Percentiles rank a stretch among this genome's conserved stretches.
Conservation (phyloP, 768 basidiomycete genomes). For the Boletus patriciae region DNA sequence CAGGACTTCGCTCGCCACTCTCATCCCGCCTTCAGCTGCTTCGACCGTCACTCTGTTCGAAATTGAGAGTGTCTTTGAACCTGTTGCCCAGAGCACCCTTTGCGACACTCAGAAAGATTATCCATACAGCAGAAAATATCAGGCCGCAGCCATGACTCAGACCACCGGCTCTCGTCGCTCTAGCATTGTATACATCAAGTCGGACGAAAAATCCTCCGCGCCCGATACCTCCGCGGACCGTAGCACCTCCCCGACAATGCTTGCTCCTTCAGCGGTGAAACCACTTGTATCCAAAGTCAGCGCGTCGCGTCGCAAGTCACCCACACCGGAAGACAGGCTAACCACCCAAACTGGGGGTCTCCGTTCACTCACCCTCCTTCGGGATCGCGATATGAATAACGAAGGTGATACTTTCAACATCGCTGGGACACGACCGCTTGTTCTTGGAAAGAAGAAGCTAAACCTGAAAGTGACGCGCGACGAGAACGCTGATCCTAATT, state of each 20-base stretch:
- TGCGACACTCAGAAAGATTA: conserved; percentile 42
- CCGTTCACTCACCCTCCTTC: conserved; percentile 62
- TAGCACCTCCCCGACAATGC: conserved; percentile 25
- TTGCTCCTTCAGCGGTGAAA: conserved; percentile 50
- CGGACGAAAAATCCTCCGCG: conserved; percentile 42
- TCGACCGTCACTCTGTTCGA: conserved; percentile 66
- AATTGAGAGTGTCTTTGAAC: conserved; percentile 23
- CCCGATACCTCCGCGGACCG: background rate
- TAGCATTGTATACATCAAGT: conserved; percentile 65
- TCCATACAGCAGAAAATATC: conserved; percentile 15
- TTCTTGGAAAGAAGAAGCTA: conserved; percentile 58
- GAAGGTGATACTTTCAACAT: conserved; percentile 20
- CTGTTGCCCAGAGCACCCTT: conserved; percentile 59
- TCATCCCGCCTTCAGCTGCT: conserved; percentile 51
- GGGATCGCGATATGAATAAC: conserved; percentile 51
- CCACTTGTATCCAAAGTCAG: conserved; percentile 54
- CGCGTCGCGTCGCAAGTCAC: conserved; percentile 45
- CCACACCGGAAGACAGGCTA: background rate
- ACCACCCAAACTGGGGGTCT: conserved; percentile 47
- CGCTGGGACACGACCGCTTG: conserved; percentile 52
- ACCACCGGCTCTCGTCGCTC: conserved; percentile 43
- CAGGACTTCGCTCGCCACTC: conserved; percentile 51
- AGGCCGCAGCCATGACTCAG: conserved; percentile 23
- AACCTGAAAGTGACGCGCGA: conserved; percentile 35
- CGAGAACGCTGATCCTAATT: conserved; percentile 36